Evolutionary conservation across 2,329 filamentous ascomycete genomes (phyloP).

Genomic region (Pyrenophora teres): DNA sequence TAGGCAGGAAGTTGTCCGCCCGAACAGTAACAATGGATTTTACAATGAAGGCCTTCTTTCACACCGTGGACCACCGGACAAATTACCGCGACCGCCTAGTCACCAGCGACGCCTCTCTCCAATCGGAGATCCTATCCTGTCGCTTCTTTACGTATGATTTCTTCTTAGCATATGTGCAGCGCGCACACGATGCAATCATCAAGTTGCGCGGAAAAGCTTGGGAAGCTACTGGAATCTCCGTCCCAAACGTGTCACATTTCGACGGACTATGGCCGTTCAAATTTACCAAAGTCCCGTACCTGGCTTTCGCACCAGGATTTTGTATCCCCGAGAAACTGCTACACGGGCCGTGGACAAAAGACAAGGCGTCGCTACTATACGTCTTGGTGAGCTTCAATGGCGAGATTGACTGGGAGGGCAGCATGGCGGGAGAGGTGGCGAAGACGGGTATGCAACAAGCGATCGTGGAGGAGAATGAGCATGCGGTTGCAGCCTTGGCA

Average conservation of each 20-base stretch:
- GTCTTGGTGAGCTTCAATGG: constrained; percentile 42
- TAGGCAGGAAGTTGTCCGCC: constrained; percentile 42
- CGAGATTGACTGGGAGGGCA: constrained; percentile 43
- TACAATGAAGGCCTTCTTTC: constrained; percentile 40
- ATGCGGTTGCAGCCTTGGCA: constrained; percentile 41
- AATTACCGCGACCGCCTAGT: constrained; percentile 28
- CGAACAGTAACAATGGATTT: constrained; percentile 34
- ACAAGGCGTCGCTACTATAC: constrained; percentile 40
- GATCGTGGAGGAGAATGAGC: constrained; percentile 32
- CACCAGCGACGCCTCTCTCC: constrained; percentile 26
- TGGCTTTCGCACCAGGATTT: constrained; percentile 40
- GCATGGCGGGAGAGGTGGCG: constrained; percentile 42
- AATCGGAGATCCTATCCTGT: constrained; percentile 38
- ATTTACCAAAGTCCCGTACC: constrained; percentile 38
- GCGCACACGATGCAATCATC: constrained; percentile 36
- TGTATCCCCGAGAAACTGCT: constrained; percentile 43
- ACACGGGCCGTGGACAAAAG: constrained; percentile 41
- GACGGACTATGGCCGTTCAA: constrained; percentile 38
- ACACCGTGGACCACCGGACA: constrained; percentile 39
- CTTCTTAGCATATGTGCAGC: constrained; percentile 40
- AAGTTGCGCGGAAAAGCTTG: constrained; percentile 38
- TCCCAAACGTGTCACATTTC: constrained; percentile 31
- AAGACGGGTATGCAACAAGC: constrained; percentile 39
- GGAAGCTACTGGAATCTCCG: constrained; percentile 32
- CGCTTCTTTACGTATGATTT: constrained; percentile 46